Evolutionary conservation across 305 asterid species (phyloP).

Genomic region (Fraxinus ornus): DNA sequence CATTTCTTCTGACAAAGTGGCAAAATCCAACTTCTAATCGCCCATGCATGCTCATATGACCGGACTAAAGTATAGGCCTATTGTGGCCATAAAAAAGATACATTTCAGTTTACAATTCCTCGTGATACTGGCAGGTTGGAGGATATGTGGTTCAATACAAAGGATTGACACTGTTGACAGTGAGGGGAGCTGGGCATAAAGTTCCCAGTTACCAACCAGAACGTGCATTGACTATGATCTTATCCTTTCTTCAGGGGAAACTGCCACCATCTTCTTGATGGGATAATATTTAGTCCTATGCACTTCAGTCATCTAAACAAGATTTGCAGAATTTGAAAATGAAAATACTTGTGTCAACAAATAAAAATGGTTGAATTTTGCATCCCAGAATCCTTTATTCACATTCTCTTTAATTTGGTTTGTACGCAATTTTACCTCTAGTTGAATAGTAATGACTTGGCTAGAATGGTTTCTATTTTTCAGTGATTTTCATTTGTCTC

Average conservation of each 20-base stretch:
- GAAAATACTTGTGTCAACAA: not conserved
- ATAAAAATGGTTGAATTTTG: not conserved
- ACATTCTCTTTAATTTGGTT: not conserved
- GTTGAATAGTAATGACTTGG: not conserved
- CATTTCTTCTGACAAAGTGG: not conserved
- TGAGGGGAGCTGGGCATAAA: conserved; percentile 48
- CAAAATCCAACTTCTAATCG: not conserved
- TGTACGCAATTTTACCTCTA: not conserved
- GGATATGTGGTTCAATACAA: conserved; percentile 41
- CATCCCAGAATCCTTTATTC: not conserved
- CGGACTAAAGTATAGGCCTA: not conserved
- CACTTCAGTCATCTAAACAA: not conserved
- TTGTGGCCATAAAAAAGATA: not conserved
- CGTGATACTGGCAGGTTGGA: conserved; percentile 36
- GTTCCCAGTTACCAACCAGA: conserved; percentile 46
- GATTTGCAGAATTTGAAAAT: not conserved
- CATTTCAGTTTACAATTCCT: not conserved
- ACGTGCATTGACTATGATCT: conserved; percentile 33
- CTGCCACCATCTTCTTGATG: conserved; percentile 25
- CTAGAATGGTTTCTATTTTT: not conserved
- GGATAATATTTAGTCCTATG: not conserved
- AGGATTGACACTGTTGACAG: conserved; percentile 41
- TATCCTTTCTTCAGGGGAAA: conserved; percentile 38
- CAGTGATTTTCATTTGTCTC: not conserved
- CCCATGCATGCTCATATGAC: not conserved